A percentile compares a stretch with the other conserved stretches of the same genome.
Conservation (phyloP, 768 basidiomycete genomes). For the Podaxis sp. region DNA sequence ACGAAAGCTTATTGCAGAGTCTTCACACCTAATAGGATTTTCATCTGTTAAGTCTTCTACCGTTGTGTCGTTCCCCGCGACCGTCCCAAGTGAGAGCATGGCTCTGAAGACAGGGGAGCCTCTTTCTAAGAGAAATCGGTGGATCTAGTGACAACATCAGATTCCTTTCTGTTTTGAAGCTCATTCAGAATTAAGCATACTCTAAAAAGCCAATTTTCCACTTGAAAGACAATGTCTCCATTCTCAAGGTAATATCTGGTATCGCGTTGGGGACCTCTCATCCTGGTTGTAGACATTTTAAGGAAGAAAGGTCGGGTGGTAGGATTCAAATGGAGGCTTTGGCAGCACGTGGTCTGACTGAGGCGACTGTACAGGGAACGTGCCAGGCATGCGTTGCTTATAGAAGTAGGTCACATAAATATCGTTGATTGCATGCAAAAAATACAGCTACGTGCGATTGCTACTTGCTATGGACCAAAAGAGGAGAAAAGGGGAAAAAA, state of each 20-base stretch:
- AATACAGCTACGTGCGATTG: slow-evolving; percentile 4
- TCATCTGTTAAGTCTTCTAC: neutral
- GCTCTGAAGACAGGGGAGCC: neutral
- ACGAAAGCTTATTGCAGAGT: neutral
- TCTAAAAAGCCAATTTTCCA: slow-evolving; percentile 1
- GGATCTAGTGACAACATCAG: neutral
- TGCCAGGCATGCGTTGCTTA: neutral
- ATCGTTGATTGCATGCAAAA: slow-evolving; percentile 7
- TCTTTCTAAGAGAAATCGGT: slow-evolving; percentile 3
- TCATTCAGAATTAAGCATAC: neutral
- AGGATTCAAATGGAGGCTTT: no score
- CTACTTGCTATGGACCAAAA: slow-evolving; percentile 14
- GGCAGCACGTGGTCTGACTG: neutral
- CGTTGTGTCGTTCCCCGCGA: neutral
- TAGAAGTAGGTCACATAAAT: slow-evolving; percentile 3
- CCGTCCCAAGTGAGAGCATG: neutral
- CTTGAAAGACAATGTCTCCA: neutral
- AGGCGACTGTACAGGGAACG: neutral
- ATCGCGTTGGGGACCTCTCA: neutral
- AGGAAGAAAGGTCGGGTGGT: no score
- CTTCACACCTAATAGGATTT: neutral
- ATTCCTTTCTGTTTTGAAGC: neutral
- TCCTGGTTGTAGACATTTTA: no score
- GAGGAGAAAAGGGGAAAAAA: slow-evolving; percentile 3
- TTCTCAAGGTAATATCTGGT: neutral